Evolutionary conservation across 2,329 filamentous ascomycete genomes (phyloP).

Genomic region (Curvularia eragrostidis): DNA sequence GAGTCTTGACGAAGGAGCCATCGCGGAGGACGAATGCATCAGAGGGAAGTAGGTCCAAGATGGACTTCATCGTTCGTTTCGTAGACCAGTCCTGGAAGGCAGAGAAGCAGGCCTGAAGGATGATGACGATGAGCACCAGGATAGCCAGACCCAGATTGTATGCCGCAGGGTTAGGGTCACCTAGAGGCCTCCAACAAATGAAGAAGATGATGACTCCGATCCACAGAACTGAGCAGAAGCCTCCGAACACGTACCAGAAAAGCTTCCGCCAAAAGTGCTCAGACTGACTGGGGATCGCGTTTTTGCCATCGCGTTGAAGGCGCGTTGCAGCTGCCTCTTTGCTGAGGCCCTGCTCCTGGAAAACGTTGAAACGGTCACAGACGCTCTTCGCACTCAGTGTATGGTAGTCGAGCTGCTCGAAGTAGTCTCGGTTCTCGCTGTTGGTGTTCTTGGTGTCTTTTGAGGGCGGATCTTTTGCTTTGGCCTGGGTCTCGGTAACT

Average conservation of each 20-base stretch:
- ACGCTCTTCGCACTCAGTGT: conserved; percentile 1
- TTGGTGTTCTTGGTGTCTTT: background rate
- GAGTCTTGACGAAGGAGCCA: background rate
- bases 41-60: background rate
- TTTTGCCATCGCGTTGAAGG: conserved; percentile 2
- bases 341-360: conserved; percentile 2
- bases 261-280: conserved; percentile 2
- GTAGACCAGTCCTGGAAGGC: conserved; percentile 3
- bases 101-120: conserved; percentile 1
- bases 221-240: conserved; percentile 3
- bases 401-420: conserved; percentile 2
- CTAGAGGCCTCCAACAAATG: conserved; percentile 4
- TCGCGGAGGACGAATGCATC: background rate
- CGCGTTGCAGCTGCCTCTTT: conserved; percentile 4
- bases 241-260: conserved; percentile 2
- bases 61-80: conserved; percentile 1
- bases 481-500: background rate
- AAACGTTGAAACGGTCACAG: background rate
- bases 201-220: conserved; percentile 6
- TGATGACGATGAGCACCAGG: conserved; percentile 1
- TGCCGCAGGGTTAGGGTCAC: background rate
- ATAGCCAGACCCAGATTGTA: background rate
- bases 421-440: background rate
- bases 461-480: background rate
- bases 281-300: background rate